Base-by-base conservation (phyloP, 1,284 basidiomycete genomes). In the Macrocybe sp. region DNA sequence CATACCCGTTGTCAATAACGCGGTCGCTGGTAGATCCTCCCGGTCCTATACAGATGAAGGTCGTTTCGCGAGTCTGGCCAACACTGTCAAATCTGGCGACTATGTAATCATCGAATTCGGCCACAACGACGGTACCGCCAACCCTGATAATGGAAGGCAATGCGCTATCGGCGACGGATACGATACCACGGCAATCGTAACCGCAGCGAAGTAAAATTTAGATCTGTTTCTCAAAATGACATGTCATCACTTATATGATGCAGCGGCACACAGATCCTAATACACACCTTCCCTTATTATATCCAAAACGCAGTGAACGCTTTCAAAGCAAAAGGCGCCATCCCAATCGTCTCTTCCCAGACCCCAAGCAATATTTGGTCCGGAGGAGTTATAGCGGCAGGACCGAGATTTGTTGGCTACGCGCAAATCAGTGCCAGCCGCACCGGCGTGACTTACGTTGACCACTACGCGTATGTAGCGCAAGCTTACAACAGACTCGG, bases 311-410 rank as follows among this genome's bases (percentile, higher is more conserved):
- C 74, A 1, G 64, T 70, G 37, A 67, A 61, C 30, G 48, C 67
- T 12, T 55, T 75, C 40, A 63, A 70, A 55, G 68, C 72, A 3
- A 76, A 76, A 58, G 75, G 74, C 11, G 73, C 67, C 29, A 70
- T 66, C 31, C 65, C 68, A 29, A 75, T 78, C 50, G 60, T 76
- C 29, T 73, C 72, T 12, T 68, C 69, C n/a, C 70, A 74, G 53
- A 78, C 75, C 3, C 75, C 75, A 2, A 61, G 70, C 54, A 73
- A 78, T 55, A 65, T 66, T 29, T 76, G 73, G 70, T 57, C 63
- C 9, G 62, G 63, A 44, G 60, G 56, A 37, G 57, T 58, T 29
- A 68, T 74, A 37, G 57, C 56, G 31, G 59, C 67, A 11, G 63
- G 65, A 28, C 61, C 66, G 22, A 66, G 75, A 8, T 79, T 77